These are phyloP conservation scores for Sporothrix luriei DNA, from an alignment of 2,329 filamentous ascomycete species.

Conservation along the genomic window DNA sequence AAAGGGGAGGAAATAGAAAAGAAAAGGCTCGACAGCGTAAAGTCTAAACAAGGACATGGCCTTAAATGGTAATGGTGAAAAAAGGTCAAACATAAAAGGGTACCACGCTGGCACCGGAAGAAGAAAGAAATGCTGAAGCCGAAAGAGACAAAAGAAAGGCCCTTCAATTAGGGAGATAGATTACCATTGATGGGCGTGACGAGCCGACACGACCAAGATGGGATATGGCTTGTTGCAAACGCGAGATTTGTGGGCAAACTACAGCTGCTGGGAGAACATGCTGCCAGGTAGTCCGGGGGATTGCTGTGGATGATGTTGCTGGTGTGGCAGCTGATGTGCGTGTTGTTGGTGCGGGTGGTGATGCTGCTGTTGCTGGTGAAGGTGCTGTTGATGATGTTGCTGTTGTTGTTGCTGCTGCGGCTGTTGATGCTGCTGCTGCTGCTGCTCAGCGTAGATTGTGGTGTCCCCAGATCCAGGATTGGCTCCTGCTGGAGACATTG, in stretches of 20 bases:
- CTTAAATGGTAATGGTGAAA: slow-evolving; percentile 15
- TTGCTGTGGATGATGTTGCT: slow-evolving; percentile 25
- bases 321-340: slow-evolving; percentile 3
- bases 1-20: background rate
- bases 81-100: background rate
- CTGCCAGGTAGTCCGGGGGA: slow-evolving; percentile 22
- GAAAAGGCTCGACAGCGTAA: slow-evolving; percentile 1
- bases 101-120: background rate
- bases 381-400: slow-evolving; percentile 28
- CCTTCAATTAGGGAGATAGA: background rate
- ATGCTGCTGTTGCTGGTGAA: slow-evolving; percentile 26
- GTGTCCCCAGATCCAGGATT: slow-evolving; percentile 53
- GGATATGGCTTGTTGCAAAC: background rate
- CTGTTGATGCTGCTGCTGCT: slow-evolving; percentile 37
- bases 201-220: background rate
- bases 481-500: slow-evolving; percentile 55
- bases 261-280: slow-evolving; percentile 31
- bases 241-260: background rate
- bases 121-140: background rate
- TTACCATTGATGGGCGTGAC: background rate
- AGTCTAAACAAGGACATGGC: slow-evolving; percentile 12
- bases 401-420: slow-evolving; percentile 17
- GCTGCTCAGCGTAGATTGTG: slow-evolving; percentile 44
- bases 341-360: slow-evolving; percentile 13
- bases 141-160: slow-evolving; percentile 13